Evolutionary conservation across 225 moss, liverwort and hornwort genomes (phyloP), one percentile per base, ranked within the genome.

Genomic region (Pseudoscleropodium purum): DNA sequence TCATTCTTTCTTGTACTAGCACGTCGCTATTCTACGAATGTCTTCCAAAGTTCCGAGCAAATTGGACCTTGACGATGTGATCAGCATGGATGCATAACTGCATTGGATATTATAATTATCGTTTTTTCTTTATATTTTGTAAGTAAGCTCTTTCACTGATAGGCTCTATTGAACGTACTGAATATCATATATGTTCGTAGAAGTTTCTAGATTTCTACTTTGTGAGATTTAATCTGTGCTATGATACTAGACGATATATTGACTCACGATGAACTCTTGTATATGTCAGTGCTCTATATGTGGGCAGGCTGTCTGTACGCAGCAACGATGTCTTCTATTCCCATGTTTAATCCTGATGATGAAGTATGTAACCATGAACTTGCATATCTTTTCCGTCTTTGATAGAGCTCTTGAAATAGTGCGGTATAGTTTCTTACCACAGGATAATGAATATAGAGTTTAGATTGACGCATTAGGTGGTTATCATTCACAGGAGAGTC

Each of bases 41-140:
- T 80, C 66, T 60, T 80, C 36, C 65, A 36, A 86, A 75, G 60
- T 81, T 89, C 43, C 31, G 49, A 78, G 83, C 26, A 51, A 34
- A 26, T 26, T 51, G 70, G 68, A 92, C 91, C 95, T 97, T 97
- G 88, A 95, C 96, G 72, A 88, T 79, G 63, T 84, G 77, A 91
- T 90, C 69, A 97, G 97, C 97, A 79, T 96, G 97, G 97, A 97
- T 97, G 97, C 96, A 97, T 94, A 97, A 96, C 89, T 97, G 97
- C 91, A 97, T 97, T 92, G 97, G 97, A 90, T 97, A 93, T 83
- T 92, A 94, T 87, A 97, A 97, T 90, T 97, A 97, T 84, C 94
- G 96, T 81, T 95, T 94, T 83, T 97, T 97, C 94, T 92, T 96
- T 81, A 84, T 93, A 91, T 97, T 97, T 89, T 92, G 96, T 97